These are phyloP conservation scores for Trichomonas tenax DNA, from an alignment of 208 protist species.

Conservation along the genomic window DNA sequence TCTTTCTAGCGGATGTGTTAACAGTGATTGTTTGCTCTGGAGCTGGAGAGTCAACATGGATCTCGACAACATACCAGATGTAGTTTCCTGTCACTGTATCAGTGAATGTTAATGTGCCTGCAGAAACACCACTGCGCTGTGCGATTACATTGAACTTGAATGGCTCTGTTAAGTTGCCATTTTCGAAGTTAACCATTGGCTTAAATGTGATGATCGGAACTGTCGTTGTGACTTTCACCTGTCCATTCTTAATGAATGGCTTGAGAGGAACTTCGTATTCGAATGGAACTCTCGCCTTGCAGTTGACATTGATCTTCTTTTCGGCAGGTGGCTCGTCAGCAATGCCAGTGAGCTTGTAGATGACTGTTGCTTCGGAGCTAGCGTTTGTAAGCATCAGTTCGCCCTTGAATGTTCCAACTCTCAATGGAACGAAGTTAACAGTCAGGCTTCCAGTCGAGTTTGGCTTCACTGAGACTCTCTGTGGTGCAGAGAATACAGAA, in stretches of 20 bases:
- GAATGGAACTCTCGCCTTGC: background rate
- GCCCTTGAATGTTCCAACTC: background rate
- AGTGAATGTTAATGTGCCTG: background rate
- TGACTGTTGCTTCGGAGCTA: background rate
- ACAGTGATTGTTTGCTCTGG: background rate
- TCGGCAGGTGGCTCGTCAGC: background rate
- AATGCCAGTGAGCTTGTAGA: background rate
- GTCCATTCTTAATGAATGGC: background rate
- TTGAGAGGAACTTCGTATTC: background rate
- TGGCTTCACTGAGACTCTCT: background rate
- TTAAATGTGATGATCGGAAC: background rate
- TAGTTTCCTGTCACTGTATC: background rate
- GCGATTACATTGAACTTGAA: background rate
- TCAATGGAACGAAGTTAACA: background rate
- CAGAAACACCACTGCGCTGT: background rate
- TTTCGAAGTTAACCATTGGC: background rate
- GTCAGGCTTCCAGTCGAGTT: background rate
- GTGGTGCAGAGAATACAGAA: background rate
- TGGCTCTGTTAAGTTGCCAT: background rate
- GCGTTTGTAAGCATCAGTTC: background rate
- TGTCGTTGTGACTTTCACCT: background rate
- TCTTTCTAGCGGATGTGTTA: background rate
- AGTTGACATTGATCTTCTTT: background rate
- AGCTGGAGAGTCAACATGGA: background rate
- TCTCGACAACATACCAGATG: slow-evolving; percentile 1